Evolutionary conservation across 768 basidiomycete genomes (phyloP).

Genomic region (Leccinum variicolor): DNA sequence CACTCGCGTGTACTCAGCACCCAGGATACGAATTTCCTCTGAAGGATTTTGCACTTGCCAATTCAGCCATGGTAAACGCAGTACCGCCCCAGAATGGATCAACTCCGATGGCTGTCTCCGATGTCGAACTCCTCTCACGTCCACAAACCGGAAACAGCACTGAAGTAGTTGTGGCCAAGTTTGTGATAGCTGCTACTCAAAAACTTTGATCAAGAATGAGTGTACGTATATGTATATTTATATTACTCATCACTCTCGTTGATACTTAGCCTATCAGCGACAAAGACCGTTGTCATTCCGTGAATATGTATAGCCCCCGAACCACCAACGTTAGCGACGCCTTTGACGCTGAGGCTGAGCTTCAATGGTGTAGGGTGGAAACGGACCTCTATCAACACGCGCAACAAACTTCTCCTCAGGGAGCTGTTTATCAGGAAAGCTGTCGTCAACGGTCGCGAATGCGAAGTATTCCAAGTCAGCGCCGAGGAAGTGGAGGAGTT

Average conservation of each 20-base stretch:
- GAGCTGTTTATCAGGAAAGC: conserved; percentile 91
- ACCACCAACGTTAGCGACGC: conserved; percentile 57
- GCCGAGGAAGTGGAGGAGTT: conserved; percentile 69
- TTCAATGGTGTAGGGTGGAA: conserved; percentile 53
- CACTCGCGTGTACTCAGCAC: not conserved
- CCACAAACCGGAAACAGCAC: conserved; percentile 58
- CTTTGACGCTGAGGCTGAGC: conserved; percentile 87
- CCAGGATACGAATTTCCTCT: conserved; percentile 84
- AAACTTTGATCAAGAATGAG: conserved; percentile 62
- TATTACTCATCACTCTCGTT: not conserved
- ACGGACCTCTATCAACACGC: conserved; percentile 50
- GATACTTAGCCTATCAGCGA: conserved; percentile 27
- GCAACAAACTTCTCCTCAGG: conserved; percentile 88
- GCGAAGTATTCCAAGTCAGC: conserved; percentile 79
- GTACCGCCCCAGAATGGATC: conserved; percentile 94
- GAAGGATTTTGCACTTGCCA: conserved; percentile 63
- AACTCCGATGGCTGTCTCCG: conserved; percentile 94
- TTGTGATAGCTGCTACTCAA: conserved; percentile 83
- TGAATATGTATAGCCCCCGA: conserved; percentile 50
- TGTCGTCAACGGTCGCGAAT: conserved; percentile 82
- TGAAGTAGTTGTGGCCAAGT: conserved; percentile 37
- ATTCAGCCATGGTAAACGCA: conserved; percentile 88
- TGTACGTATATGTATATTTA: conserved; percentile 41
- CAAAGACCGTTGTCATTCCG: conserved; percentile 53
- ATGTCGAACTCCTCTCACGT: conserved; percentile 88